Conservation (phyloP, 2,329 filamentous ascomycete genomes). For the Neoarthrinium moseri region DNA sequence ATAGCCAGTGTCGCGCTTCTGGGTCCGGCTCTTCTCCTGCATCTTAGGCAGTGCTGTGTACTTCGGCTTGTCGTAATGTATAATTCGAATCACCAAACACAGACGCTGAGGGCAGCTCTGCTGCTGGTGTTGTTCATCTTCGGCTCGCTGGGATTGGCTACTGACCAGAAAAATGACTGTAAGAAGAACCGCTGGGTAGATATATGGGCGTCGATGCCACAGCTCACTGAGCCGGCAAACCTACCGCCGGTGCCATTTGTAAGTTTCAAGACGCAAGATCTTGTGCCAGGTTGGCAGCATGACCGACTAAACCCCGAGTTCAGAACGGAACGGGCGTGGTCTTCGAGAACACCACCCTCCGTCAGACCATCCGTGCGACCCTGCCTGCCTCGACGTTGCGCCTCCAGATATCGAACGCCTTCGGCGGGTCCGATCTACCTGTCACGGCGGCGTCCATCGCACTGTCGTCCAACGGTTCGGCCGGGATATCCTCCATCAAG, state of each 20-base stretch:
- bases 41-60: no score
- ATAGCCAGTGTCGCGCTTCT: no score
- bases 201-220: constrained; percentile 63
- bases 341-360: constrained; percentile 58
- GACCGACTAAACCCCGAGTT: constrained; percentile 6
- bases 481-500: constrained; percentile 49
- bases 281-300: neutral
- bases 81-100: neutral
- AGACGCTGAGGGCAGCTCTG: neutral
- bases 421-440: constrained; percentile 55
- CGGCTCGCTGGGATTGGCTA: neutral
- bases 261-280: constrained; percentile 20
- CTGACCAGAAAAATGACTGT: neutral
- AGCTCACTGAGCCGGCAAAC: constrained; percentile 58
- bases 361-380: constrained; percentile 59
- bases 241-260: constrained; percentile 57
- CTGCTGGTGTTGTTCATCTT: neutral
- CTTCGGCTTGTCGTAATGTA: neutral
- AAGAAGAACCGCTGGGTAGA: constrained; percentile 53
- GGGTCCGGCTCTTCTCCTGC: no score
- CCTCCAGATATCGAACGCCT: constrained; percentile 60
- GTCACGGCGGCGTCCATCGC: constrained; percentile 58
- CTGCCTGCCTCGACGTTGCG: constrained; percentile 52
- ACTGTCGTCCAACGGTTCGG: constrained; percentile 47
- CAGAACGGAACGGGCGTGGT: constrained; percentile 52